Evolutionary conservation across 2,329 filamentous ascomycete species (phyloP).

Genomic region (Trichoderma gracile): DNA sequence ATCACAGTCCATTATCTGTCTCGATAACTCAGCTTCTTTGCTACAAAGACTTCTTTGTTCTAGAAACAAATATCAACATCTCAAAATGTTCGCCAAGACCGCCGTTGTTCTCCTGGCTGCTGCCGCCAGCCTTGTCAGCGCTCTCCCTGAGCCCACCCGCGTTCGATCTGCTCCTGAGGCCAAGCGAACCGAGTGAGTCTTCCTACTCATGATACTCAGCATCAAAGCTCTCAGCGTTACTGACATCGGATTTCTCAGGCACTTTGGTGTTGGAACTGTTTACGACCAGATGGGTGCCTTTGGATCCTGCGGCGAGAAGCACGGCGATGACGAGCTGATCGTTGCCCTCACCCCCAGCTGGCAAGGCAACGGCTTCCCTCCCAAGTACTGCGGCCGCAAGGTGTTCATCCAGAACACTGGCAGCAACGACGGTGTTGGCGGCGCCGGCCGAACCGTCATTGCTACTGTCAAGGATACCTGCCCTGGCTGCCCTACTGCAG

Average conservation of each 20-base stretch:
- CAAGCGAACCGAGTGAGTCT: conserved; percentile 23
- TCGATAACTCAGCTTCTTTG: conserved; percentile 2
- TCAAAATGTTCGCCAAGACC: conserved; percentile 26
- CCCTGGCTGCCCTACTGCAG: conserved; percentile 21
- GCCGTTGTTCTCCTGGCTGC: conserved; percentile 24
- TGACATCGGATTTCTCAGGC: not conserved
- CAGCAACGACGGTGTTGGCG: conserved; percentile 21
- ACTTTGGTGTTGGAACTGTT: conserved; percentile 19
- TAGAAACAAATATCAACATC: not conserved
- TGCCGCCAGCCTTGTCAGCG: conserved; percentile 24
- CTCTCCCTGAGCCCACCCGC: conserved; percentile 21
- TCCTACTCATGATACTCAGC: not conserved
- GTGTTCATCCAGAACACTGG: conserved; percentile 24
- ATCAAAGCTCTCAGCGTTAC: not conserved
- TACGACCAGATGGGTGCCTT: conserved; percentile 5
- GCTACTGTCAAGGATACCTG: conserved; percentile 21
- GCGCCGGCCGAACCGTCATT: conserved; percentile 4
- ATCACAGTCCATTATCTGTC: not conserved
- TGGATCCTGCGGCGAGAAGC: conserved; percentile 22
- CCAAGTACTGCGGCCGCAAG: conserved; percentile 26
- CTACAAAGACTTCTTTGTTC: not conserved
- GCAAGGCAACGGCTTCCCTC: conserved; percentile 19
- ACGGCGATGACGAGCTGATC: conserved; percentile 17
- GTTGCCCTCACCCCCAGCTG: conserved; percentile 21
- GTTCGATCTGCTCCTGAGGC: conserved; percentile 15